Conservation (phyloP, 371 early-diverging fungal species). For the Parasitella parasitica region DNA sequence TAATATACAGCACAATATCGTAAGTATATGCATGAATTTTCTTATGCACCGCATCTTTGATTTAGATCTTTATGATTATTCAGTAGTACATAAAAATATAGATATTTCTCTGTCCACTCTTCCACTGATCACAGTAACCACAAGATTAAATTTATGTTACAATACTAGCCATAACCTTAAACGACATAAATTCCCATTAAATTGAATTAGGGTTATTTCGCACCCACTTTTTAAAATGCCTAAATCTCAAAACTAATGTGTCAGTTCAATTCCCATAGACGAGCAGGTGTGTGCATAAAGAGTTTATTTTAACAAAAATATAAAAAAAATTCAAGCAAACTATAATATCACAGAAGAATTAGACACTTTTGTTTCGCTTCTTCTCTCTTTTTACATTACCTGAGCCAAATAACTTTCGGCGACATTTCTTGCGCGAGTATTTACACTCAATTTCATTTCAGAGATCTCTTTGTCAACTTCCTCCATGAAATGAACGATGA, state of each 20-base stretch:
- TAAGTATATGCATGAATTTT: no score
- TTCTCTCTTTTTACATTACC: conserved; percentile 34
- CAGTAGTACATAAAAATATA: no score
- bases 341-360: not conserved
- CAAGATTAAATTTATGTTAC: no score
- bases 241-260: not conserved
- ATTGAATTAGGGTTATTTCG: not conserved
- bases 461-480: conserved; percentile 98
- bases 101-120: no score
- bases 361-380: not conserved
- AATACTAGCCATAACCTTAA: not conserved
- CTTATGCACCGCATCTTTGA: no score
- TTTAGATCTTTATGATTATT: no score
- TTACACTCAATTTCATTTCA: conserved; percentile 96
- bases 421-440: conserved; percentile 93
- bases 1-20: no score
- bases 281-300: not conserved
- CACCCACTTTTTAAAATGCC: not conserved
- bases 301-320: not conserved
- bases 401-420: conserved; percentile 78
- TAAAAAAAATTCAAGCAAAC: conserved; percentile 9
- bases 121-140: no score
- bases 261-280: not conserved
- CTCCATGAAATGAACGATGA: conserved; percentile 98
- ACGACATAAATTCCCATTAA: not conserved